phyloP scores from a whole-genome alignment of 371 early-diverging fungal species.

The Mortierella sp. region DNA sequence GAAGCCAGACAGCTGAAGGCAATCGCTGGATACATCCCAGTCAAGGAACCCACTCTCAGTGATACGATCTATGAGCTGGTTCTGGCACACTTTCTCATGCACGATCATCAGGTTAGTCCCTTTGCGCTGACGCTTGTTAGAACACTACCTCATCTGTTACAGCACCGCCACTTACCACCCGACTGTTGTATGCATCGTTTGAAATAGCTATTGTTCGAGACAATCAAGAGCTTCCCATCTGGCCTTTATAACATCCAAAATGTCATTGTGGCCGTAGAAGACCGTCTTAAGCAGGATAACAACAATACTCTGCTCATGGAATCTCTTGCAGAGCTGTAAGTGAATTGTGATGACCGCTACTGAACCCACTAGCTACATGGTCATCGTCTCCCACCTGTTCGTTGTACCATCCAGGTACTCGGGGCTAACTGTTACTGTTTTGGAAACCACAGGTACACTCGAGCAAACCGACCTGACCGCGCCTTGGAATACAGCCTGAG shows the following conservation, averaged over 20 bases:
- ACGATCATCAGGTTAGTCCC: conserved; percentile 67
- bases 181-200: not conserved
- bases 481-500: conserved; percentile 86
- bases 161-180: too few species aligned
- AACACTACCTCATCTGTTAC: too few species aligned
- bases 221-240: conserved; percentile 84
- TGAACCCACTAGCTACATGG: too few species aligned
- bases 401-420: too few species aligned
- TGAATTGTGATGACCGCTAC: too few species aligned
- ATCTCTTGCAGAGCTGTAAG: conserved; percentile 82
- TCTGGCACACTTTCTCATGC: conserved; percentile 72
- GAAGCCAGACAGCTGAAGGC: conserved; percentile 76
- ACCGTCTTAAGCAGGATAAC: conserved; percentile 63
- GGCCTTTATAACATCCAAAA: conserved; percentile 76
- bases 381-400: not conserved
- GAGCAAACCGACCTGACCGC: conserved; percentile 76
- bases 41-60: conserved; percentile 78
- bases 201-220: conserved; percentile 60
- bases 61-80: conserved; percentile 90
- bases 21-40: conserved; percentile 84
- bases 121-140: too few species aligned
- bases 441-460: conserved; percentile 65
- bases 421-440: not conserved
- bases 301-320: conserved; percentile 70
- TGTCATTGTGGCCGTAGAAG: conserved; percentile 83